A percentile compares a stretch with the other conserved stretches of the same genome.
These are phyloP conservation scores for Mycosphaerella sp. DNA, from an alignment of 2,329 filamentous ascomycete species.

Conservation along the genomic window DNA sequence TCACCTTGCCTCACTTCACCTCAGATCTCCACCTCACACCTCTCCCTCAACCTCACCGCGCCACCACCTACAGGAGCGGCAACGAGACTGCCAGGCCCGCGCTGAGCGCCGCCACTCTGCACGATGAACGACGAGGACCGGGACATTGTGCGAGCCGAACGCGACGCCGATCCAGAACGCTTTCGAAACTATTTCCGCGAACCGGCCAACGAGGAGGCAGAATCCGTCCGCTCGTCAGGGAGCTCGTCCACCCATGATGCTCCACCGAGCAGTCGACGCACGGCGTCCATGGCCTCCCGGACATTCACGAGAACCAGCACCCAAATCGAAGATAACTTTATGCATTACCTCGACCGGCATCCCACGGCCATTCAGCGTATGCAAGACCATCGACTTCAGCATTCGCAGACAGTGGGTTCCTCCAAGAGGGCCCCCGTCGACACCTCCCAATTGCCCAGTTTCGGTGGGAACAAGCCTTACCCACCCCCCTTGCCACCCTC, in stretches of 20 bases:
- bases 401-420: slow-evolving; percentile 63
- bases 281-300: neutral
- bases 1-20: no score
- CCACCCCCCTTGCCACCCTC: slow-evolving; percentile 66
- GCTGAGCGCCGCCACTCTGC: neutral
- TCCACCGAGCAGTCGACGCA: slow-evolving; percentile 11
- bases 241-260: slow-evolving; percentile 21
- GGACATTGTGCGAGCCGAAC: slow-evolving; percentile 50
- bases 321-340: slow-evolving; percentile 40
- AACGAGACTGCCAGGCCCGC: no score
- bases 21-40: no score
- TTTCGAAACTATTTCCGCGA: slow-evolving; percentile 20
- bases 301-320: slow-evolving; percentile 19
- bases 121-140: slow-evolving; percentile 50
- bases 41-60: no score
- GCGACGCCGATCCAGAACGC: slow-evolving; percentile 45
- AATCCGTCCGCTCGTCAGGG: slow-evolving; percentile 34
- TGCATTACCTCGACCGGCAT: slow-evolving; percentile 54
- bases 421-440: slow-evolving; percentile 27
- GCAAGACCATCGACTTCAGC: slow-evolving; percentile 56
- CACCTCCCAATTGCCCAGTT: slow-evolving; percentile 33
- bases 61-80: no score
- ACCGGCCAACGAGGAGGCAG: slow-evolving; percentile 35
- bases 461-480: slow-evolving; percentile 40
- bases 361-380: slow-evolving; percentile 65